Evolutionary conservation across 23 red algal genomes (phyloP).

Genomic region (Agarophyton chilense): DNA sequence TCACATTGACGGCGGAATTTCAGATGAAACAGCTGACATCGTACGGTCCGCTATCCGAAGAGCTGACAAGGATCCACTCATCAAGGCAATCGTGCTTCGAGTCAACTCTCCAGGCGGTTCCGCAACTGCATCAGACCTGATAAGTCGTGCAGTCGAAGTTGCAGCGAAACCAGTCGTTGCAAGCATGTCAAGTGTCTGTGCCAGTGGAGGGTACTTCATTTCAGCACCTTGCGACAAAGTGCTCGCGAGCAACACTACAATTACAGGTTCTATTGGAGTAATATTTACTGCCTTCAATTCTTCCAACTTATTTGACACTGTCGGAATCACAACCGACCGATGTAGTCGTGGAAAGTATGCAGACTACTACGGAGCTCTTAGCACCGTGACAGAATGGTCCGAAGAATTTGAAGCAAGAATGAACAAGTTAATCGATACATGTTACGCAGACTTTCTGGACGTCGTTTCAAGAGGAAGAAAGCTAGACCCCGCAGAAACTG

Average conservation of each 20-base stretch:
- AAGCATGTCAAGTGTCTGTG: constrained; percentile 88
- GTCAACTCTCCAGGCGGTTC: constrained; percentile 93
- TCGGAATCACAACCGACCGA: constrained; percentile 83
- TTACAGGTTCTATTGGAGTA: constrained; percentile 97
- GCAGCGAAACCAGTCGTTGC: constrained; percentile 90
- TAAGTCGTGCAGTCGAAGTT: constrained; percentile 70
- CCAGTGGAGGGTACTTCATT: constrained; percentile 95
- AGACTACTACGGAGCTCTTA: constrained; percentile 63
- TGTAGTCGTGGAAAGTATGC: constrained; percentile 63
- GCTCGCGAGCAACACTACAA: constrained; percentile 75
- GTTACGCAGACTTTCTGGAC: constrained; percentile 80
- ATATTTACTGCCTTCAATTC: constrained; percentile 74
- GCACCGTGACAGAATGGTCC: constrained; percentile 63
- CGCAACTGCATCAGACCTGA: constrained; percentile 88
- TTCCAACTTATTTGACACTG: constrained; percentile 74
- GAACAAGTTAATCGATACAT: constrained; percentile 52
- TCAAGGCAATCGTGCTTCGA: constrained; percentile 87
- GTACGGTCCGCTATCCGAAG: constrained; percentile 60
- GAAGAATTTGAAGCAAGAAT: constrained; percentile 77
- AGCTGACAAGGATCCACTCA: constrained; percentile 72
- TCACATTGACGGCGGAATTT: constrained; percentile 51
- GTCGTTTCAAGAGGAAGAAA: constrained; percentile 81
- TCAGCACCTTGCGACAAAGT: constrained; percentile 83
- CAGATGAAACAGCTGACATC: constrained; percentile 39
- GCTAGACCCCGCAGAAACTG: constrained; percentile 58